Evolutionary conservation across 257 asterid species (phyloP), one percentile per base, ranked within the genome.

Genomic region (Rhazya stricta): DNA sequence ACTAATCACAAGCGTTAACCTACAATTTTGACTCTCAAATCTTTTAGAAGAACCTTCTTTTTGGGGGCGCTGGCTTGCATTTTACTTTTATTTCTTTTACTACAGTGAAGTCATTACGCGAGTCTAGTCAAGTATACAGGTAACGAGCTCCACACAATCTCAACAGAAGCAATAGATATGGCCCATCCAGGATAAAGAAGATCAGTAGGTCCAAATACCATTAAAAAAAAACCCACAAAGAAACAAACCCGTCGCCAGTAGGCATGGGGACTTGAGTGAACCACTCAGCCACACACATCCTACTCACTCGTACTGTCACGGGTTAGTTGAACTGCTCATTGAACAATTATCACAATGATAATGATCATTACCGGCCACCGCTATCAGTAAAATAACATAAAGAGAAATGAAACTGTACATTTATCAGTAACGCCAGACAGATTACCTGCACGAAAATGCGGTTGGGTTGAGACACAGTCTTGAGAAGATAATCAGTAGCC

Each of bases 371-470:
- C 48, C 48, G 48, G 48, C 13, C 48, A 8, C 2, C 48, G 53
- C 19, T 2, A 4, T 11, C 15, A 48, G 2, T 1, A 48, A 15
- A 48, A 25, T 6, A 70, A 70, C 13, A 18, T 0, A 23, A n/a
- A 9, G 5, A 57, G 1, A 23, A 61, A 27, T 12, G 11, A 1
- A 32, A 62, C 42, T 63, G 45, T 34, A 32, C 69, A 27, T 3
- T 63, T n/a, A 42, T 2, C 10, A 7, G 34, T 8, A 32, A 50
- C 19, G 37, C 6, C 21, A n/a, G 45, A 27, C 4, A n/a, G 21
- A 54, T 73, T 81, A 94, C 99, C 99, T 95, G 99, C 30, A 95
- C 99, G 58, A 88, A 89, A 83, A 95, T 95, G 32, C 98, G 91
- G 80, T 91, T 80, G 23, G 97, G 91, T 42, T 88, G 96, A 41